Evolutionary conservation across 352 stramenopile species (phyloP).

Genomic region (Phytophthora cryptogea): DNA sequence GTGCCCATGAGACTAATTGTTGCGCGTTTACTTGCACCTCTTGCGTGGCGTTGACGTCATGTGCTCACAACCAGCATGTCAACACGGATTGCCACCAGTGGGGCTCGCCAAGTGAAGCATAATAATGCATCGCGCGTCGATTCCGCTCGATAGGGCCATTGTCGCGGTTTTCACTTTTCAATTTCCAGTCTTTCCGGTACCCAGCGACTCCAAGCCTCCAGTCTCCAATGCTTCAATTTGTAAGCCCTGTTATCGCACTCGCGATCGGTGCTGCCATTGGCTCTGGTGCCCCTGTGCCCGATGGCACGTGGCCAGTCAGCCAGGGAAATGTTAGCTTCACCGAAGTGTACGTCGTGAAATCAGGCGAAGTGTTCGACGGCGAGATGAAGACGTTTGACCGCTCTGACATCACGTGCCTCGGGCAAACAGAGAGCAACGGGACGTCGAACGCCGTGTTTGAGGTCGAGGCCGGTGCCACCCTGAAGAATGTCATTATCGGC

Average conservation of each 20-base stretch:
- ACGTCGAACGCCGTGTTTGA: constrained; percentile 36
- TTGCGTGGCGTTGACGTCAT: constrained; percentile 7
- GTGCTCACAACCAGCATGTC: not conserved
- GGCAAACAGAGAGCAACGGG: constrained; percentile 32
- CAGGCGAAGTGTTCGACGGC: constrained; percentile 46
- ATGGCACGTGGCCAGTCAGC: constrained; percentile 24
- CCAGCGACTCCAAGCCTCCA: not conserved
- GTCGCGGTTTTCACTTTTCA: not conserved
- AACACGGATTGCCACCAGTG: too few relatives aligned
- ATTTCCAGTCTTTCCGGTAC: not conserved
- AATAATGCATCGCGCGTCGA: too few relatives aligned
- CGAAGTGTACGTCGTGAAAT: constrained; percentile 35
- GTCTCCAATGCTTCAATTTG: constrained; percentile 3
- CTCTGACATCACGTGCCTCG: constrained; percentile 40
- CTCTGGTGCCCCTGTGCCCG: constrained; percentile 17
- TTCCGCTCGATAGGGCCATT: too few relatives aligned
- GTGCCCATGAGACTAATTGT: too few relatives aligned
- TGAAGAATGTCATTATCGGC: constrained; percentile 61
- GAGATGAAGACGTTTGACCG: constrained; percentile 32
- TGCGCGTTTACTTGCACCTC: not conserved
- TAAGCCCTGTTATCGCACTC: constrained; percentile 3
- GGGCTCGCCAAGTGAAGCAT: too few relatives aligned
- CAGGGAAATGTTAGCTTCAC: constrained; percentile 26
- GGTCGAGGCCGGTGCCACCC: constrained; percentile 34
- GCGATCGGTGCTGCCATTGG: constrained; percentile 1